Evolutionary conservation across 2,329 filamentous ascomycete genomes (phyloP).

Genomic region (Trichoderma citrinoviride): DNA sequence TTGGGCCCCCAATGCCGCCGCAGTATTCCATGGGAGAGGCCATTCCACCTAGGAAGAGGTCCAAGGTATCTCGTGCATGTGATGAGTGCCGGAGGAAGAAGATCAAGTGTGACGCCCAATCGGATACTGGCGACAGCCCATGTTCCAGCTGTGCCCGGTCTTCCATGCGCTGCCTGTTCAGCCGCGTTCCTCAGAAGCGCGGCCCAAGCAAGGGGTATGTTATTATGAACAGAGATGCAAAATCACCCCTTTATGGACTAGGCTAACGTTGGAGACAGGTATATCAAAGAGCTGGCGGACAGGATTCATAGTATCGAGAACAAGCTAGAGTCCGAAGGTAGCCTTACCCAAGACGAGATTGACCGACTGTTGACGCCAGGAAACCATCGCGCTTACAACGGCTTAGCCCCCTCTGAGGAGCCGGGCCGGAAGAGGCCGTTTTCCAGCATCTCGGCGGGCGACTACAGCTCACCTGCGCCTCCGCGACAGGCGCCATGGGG

Average conservation of each 20-base stretch:
- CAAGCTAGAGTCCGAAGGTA: slow-evolving; percentile 60
- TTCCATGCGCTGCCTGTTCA: slow-evolving; percentile 77
- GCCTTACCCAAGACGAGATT: slow-evolving; percentile 45
- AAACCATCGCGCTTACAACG: slow-evolving; percentile 32
- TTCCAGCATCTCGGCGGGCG: slow-evolving; percentile 46
- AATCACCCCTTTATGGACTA: neutral
- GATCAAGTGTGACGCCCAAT: slow-evolving; percentile 81
- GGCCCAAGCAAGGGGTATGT: slow-evolving; percentile 81
- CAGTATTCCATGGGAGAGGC: slow-evolving; percentile 51
- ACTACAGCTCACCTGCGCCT: slow-evolving; percentile 41
- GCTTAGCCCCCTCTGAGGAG: slow-evolving; percentile 32
- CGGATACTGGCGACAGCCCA: slow-evolving; percentile 68
- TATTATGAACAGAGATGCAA: neutral
- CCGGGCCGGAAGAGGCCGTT: slow-evolving; percentile 46
- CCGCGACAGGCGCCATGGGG: slow-evolving; percentile 47
- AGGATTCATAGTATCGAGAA: slow-evolving; percentile 79
- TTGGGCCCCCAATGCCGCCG: slow-evolving; percentile 38
- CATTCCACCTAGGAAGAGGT: slow-evolving; percentile 70
- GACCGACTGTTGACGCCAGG: slow-evolving; percentile 42
- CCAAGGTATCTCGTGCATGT: slow-evolving; percentile 84
- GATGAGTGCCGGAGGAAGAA: slow-evolving; percentile 89
- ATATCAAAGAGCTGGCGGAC: slow-evolving; percentile 89
- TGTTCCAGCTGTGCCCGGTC: slow-evolving; percentile 81
- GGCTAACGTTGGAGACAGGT: slow-evolving; percentile 48
- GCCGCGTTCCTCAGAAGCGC: slow-evolving; percentile 81